These are phyloP conservation scores for Cryptococcus neoformans DNA, from an alignment of 1,284 basidiomycete genomes.

Conservation along the genomic window DNA sequence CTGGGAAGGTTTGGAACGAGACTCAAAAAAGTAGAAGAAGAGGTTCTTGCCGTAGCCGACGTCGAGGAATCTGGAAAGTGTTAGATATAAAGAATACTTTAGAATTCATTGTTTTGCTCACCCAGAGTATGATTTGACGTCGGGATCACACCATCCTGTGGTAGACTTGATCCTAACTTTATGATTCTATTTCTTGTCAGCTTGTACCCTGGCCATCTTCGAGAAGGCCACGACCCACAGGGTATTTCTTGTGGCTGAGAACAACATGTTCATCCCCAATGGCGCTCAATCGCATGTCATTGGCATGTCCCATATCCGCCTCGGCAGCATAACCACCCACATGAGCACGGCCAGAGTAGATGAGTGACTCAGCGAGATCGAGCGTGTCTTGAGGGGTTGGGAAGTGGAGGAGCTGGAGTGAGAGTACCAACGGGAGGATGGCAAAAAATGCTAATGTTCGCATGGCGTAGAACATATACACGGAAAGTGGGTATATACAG, in stretches of 20 bases:
- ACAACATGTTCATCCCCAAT: constrained; percentile 32
- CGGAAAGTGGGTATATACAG: neutral
- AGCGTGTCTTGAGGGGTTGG: constrained; percentile 35
- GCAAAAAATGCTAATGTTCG: neutral
- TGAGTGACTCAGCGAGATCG: constrained; percentile 23
- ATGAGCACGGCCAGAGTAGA: constrained; percentile 12
- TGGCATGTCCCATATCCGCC: constrained; percentile 25
- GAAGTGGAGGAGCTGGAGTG: constrained; percentile 30
- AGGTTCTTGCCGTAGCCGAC: constrained; percentile 67
- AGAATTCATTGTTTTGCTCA: neutral
- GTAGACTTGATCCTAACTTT: constrained; percentile 47
- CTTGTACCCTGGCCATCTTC: neutral
- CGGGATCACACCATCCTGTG: constrained; percentile 49
- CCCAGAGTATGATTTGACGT: constrained; percentile 42
- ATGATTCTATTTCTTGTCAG: constrained; percentile 25
- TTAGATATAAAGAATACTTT: neutral
- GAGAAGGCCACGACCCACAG: constrained; percentile 23
- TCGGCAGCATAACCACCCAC: constrained; percentile 5
- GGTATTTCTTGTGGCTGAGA: constrained; percentile 29
- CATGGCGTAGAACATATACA: neutral
- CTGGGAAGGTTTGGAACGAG: constrained; percentile 61
- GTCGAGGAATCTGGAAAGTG: constrained; percentile 53
- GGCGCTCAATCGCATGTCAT: constrained; percentile 31
- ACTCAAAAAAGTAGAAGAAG: constrained; percentile 87
- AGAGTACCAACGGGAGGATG: constrained; percentile 18